Conservation (phyloP, 1,284 basidiomycete genomes). For the Coniophora puteana region DNA sequence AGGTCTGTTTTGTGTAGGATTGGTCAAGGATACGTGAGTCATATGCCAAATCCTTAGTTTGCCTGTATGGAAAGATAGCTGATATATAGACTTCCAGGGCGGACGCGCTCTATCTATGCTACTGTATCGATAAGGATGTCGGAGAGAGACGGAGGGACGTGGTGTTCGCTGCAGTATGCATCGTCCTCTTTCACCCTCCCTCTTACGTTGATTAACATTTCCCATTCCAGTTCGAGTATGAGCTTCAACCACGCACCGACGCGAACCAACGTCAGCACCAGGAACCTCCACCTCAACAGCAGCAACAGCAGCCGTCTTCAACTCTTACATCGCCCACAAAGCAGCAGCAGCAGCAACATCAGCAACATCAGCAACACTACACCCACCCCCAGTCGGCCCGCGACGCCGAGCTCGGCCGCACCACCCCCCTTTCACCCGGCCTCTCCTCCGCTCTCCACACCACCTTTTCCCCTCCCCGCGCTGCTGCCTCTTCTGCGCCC, state of each 20-base stretch:
- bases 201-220: slow-evolving; percentile 11
- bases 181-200: background rate
- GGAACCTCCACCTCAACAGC: slow-evolving; percentile 20
- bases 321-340: slow-evolving; percentile 7
- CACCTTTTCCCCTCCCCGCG: slow-evolving; percentile 13
- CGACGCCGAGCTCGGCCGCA: slow-evolving; percentile 11
- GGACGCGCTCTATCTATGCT: slow-evolving; percentile 86
- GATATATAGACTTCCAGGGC: slow-evolving; percentile 37
- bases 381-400: slow-evolving; percentile 11
- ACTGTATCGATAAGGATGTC: slow-evolving; percentile 80
- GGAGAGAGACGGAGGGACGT: slow-evolving; percentile 62
- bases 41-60: background rate
- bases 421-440: slow-evolving; percentile 10
- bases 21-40: slow-evolving; percentile 74
- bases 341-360: slow-evolving; percentile 12
- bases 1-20: slow-evolving; percentile 77
- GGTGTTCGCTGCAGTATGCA: slow-evolving; percentile 67
- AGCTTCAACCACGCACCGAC: slow-evolving; percentile 37
- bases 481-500: no score
- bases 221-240: slow-evolving; percentile 37
- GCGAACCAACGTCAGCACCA: slow-evolving; percentile 28
- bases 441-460: slow-evolving; percentile 12
- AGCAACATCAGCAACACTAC: slow-evolving; percentile 7
- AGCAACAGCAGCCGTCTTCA: slow-evolving; percentile 8
- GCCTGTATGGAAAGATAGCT: background rate